These are phyloP conservation scores for Arctium minus DNA, from an alignment of 129 eudicot species.

Conservation along the genomic window DNA sequence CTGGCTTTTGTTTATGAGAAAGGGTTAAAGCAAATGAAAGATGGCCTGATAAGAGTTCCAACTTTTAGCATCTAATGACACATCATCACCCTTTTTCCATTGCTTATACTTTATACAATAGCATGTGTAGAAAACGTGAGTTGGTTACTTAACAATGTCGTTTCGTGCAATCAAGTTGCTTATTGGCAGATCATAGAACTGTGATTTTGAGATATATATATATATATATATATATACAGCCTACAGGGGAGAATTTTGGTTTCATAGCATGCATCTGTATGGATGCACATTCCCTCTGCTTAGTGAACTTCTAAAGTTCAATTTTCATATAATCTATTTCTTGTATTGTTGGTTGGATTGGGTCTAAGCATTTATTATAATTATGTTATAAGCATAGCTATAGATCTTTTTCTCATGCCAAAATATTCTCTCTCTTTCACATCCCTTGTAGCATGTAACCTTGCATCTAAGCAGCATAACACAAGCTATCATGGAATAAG, in stretches of 20 bases:
- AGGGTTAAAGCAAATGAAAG: not conserved
- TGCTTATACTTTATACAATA: not conserved
- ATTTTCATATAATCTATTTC: not conserved
- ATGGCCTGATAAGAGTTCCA: not conserved
- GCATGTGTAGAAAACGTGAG: not conserved
- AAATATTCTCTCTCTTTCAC: not conserved
- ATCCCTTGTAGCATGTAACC: not conserved
- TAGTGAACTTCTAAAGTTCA: not conserved
- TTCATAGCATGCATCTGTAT: not conserved
- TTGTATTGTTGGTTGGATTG: not conserved
- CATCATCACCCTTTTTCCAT: not conserved
- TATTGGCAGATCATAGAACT: not conserved
- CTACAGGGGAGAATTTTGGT: not conserved
- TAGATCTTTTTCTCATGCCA: not conserved
- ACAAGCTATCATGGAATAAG: not conserved
- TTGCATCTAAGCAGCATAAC: not conserved
- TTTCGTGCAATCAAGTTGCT: not conserved
- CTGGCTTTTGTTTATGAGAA: not conserved
- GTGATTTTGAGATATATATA: not conserved
- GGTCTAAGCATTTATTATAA: not conserved
- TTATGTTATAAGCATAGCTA: not conserved
- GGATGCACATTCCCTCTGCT: not conserved
- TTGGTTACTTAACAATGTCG: not conserved
- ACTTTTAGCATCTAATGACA: not conserved
- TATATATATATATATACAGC: not conserved